These are phyloP conservation scores for Thymus mandschuricus DNA, from an alignment of 257 asterid genomes.

Conservation along the genomic window DNA sequence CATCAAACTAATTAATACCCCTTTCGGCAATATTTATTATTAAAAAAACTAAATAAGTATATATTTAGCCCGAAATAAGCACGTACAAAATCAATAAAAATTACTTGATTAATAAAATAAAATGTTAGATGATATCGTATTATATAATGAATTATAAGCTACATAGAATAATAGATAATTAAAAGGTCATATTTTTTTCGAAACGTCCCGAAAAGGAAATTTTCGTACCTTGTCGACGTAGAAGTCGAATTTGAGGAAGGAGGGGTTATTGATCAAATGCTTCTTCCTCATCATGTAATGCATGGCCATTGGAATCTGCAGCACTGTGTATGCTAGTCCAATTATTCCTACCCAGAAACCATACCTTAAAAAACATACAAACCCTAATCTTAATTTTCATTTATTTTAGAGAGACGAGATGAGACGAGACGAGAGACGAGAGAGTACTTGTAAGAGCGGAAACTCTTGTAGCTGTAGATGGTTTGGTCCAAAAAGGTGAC, in stretches of 20 bases:
- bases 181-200: too few relatives aligned
- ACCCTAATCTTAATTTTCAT: background rate
- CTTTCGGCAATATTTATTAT: too few relatives aligned
- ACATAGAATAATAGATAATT: too few relatives aligned
- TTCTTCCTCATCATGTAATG: slow-evolving; percentile 36
- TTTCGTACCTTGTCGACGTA: slow-evolving; percentile 32
- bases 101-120: too few relatives aligned
- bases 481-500: background rate
- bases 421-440: background rate
- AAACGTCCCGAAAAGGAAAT: too few relatives aligned
- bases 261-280: slow-evolving; percentile 27
- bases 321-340: slow-evolving; percentile 27
- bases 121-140: too few relatives aligned
- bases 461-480: slow-evolving; percentile 20
- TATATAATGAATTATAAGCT: too few relatives aligned
- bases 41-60: too few relatives aligned
- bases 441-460: slow-evolving; percentile 37
- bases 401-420: too few relatives aligned
- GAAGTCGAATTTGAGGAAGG: slow-evolving; percentile 37
- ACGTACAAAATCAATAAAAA: too few relatives aligned
- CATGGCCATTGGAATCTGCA: slow-evolving; percentile 37
- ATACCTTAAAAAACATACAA: slow-evolving; percentile 19
- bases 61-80: too few relatives aligned
- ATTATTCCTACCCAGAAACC: slow-evolving; percentile 29
- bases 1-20: too few relatives aligned